Percentiles rank a stretch among this genome's conserved stretches.
phyloP scores from a whole-genome alignment of 345 rosid genomes.

The Bruguiera parviflora region DNA sequence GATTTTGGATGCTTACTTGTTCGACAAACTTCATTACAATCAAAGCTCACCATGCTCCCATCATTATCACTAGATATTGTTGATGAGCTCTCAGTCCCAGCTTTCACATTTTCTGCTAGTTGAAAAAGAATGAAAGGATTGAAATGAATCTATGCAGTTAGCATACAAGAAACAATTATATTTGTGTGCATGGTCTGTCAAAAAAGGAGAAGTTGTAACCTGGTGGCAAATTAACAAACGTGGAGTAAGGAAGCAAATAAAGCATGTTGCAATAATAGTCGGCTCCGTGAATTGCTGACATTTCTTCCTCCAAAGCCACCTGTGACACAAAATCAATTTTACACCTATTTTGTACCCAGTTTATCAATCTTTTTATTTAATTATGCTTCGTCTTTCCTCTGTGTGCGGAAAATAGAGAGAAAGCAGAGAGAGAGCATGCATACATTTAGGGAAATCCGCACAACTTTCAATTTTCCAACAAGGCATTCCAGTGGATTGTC shows the following conservation, averaged over 20 bases:
- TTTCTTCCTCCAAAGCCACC: conserved; percentile 40
- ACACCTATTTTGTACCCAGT: background rate
- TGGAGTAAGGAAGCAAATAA: conserved; percentile 49
- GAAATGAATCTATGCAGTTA: background rate
- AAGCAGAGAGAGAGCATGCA: background rate
- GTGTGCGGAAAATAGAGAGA: background rate
- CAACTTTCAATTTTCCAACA: conserved; percentile 43
- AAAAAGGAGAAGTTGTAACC: conserved; percentile 19
- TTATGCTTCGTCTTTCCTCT: background rate
- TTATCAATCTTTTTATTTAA: background rate
- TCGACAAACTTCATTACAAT: conserved; percentile 15
- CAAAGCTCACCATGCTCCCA: conserved; percentile 13
- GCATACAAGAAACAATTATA: background rate
- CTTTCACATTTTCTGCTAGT: conserved; percentile 29
- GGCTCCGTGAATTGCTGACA: conserved; percentile 20
- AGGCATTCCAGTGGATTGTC: conserved; percentile 54
- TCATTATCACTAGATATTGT: conserved; percentile 50
- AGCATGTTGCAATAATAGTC: conserved; percentile 62
- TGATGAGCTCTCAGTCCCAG: conserved; percentile 41
- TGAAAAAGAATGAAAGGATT: background rate
- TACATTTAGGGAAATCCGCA: conserved; percentile 43
- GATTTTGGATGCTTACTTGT: conserved; percentile 9
- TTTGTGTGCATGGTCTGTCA: background rate
- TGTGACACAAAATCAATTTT: conserved; percentile 19
- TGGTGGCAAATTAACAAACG: conserved; percentile 41